Evolutionary conservation across 495 filamentous ascomycete genomes (phyloP), one percentile per base, ranked within the genome.

Genomic region (Trichoderma reesei): DNA sequence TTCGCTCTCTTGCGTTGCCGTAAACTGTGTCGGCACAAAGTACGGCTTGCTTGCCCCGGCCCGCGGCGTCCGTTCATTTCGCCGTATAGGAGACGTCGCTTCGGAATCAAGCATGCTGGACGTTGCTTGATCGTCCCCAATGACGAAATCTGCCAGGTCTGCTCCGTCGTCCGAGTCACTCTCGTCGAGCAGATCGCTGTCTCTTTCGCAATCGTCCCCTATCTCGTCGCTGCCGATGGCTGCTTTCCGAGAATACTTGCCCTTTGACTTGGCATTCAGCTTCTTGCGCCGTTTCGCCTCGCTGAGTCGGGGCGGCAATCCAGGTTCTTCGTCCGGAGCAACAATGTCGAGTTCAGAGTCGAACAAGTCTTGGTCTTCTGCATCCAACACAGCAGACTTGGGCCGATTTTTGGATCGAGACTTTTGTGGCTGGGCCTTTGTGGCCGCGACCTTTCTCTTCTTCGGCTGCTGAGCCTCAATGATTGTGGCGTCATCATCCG

Each of bases 181-280:
- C 6, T 74, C 72, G 11, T 75, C 68, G 10, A 77, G 73, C 36
- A 81, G 64, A 64, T 82, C 78, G 65, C 76, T 78, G 0, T 78
- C 78, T n/a, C 78, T 72, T 8, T 67, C 74, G 67, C 79, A 82
- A 64, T 78, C 77, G 64, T 82, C 79, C 9, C 79, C 79, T 56
- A 74, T 56, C 41, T 82, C 79, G 16, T 77, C 75, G 39, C 74
- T 70, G 41, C 74, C 68, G 61, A 76, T 74, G 62, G 74, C 69
- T 7, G 16, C 26, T 56, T 31, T 31, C 51, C 51, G 51, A 11
- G 51, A 34, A 36, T 56, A 34, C 34, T 56, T 56, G 20, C 51
- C 51, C 34, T 56, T 56, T 33, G 51, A 56, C 26, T 56, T 56
- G 6, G 51, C 51, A 11, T 56, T 56, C 31, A 56, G 34, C 26